Percentiles rank a stretch among this genome's conserved stretches.
phyloP scores from a whole-genome alignment of 2,329 filamentous ascomycete species.

The Penicillium palitans region DNA sequence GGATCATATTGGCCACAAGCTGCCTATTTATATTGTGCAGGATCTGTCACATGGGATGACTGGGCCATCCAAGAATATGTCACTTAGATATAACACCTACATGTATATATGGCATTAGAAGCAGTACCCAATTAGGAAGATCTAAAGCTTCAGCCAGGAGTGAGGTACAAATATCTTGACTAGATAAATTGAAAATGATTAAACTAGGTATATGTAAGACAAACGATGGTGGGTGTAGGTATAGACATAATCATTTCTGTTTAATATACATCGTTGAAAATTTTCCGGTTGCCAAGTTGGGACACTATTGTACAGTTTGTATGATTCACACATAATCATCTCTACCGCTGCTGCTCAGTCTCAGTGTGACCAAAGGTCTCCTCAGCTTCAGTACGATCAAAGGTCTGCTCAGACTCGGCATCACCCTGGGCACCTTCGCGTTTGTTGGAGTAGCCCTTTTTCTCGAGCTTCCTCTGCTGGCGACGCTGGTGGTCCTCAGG shows the following conservation, averaged over 20 bases:
- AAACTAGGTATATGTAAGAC: background rate
- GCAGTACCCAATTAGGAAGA: no score
- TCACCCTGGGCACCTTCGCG: background rate
- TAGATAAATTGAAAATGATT: background rate
- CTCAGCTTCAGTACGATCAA: background rate
- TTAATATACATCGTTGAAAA: background rate
- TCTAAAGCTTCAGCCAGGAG: no score
- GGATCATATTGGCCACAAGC: no score
- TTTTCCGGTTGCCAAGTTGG: background rate
- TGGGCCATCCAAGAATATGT: no score
- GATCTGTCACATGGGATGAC: no score
- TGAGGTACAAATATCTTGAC: no score
- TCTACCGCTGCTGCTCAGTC: background rate
- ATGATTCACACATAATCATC: background rate
- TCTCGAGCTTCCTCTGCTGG: background rate
- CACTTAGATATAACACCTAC: no score
- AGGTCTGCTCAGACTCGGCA: background rate
- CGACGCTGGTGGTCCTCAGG: background rate
- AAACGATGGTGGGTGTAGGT: background rate
- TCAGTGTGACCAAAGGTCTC: background rate
- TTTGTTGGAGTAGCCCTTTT: background rate
- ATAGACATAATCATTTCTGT: background rate
- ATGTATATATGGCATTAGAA: no score
- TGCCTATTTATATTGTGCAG: no score
- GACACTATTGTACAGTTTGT: conserved; percentile 1